phyloP scores from a whole-genome alignment of 768 basidiomycete species.

The Saitozyma sp. region DNA sequence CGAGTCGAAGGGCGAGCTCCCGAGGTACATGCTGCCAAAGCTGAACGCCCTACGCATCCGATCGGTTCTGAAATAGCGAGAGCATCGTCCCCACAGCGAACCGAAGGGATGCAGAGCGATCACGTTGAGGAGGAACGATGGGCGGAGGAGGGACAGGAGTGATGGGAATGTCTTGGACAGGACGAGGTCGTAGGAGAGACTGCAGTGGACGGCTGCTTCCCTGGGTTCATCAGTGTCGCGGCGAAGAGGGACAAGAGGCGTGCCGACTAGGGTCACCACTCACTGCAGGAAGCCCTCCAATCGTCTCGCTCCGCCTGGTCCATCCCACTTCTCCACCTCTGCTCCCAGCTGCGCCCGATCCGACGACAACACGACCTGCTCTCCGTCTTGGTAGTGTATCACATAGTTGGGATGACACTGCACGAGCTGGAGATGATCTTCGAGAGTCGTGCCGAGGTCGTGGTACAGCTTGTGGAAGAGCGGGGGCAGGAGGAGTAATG shows the following conservation, averaged over 20 bases:
- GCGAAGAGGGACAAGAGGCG: neutral
- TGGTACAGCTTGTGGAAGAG: constrained; percentile 54
- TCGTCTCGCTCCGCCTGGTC: constrained; percentile 51
- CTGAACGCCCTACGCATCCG: constrained; percentile 54
- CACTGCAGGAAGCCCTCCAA: constrained; percentile 48
- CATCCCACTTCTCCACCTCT: constrained; percentile 55
- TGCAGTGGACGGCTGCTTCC: constrained; percentile 51
- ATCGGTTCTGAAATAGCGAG: constrained; percentile 51
- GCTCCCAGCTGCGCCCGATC: constrained; percentile 52
- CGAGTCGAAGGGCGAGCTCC: constrained; percentile 55
- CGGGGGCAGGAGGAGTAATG: constrained; percentile 52
- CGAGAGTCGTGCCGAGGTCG: constrained; percentile 53
- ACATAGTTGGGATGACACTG: constrained; percentile 57
- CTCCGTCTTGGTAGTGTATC: constrained; percentile 55
- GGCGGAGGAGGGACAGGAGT: constrained; percentile 51
- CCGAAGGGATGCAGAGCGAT: constrained; percentile 51
- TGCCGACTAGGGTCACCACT: constrained; percentile 3
- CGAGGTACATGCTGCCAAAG: constrained; percentile 55
- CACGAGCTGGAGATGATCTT: constrained; percentile 52
- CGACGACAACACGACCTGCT: constrained; percentile 51
- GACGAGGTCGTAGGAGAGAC: constrained; percentile 53
- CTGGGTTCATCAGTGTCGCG: constrained; percentile 1
- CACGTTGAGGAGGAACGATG: constrained; percentile 49
- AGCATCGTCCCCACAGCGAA: constrained; percentile 45
- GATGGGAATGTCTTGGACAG: constrained; percentile 53